Evolutionary conservation across 768 basidiomycete genomes (phyloP).

Genomic region (Phallus indusiatus): DNA sequence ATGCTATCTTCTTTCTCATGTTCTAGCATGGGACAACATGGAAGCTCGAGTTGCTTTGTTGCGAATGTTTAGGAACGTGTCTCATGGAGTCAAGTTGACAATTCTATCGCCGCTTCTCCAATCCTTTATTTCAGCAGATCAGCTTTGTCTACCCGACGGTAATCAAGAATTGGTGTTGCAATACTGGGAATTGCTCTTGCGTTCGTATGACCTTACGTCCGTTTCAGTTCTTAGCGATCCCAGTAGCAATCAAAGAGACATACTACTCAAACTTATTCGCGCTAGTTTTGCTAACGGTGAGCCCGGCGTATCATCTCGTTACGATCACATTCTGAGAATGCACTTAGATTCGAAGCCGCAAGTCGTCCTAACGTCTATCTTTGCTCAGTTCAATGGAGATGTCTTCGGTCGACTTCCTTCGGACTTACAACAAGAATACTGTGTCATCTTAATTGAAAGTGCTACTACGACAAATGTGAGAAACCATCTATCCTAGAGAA

Average conservation of each 20-base stretch:
- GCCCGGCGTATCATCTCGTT: neutral
- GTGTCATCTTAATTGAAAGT: slow-evolving; percentile 45
- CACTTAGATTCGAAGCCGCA: slow-evolving; percentile 30
- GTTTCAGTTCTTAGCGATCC: slow-evolving; percentile 35
- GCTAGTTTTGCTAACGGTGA: slow-evolving; percentile 39
- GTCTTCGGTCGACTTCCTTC: slow-evolving; percentile 45
- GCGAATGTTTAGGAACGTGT: slow-evolving; percentile 32
- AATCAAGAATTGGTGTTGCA: neutral
- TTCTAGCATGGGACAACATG: slow-evolving; percentile 44
- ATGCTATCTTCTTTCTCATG: slow-evolving; percentile 75
- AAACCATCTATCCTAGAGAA: neutral
- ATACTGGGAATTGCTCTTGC: slow-evolving; percentile 13
- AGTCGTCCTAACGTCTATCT: neutral
- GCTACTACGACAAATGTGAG: slow-evolving; percentile 44
- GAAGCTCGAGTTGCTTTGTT: slow-evolving; percentile 47
- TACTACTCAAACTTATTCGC: slow-evolving; percentile 36
- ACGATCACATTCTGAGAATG: slow-evolving; percentile 1
- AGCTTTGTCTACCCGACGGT: neutral
- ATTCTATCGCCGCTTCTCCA: slow-evolving; percentile 54
- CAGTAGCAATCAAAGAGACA: slow-evolving; percentile 38
- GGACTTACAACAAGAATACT: slow-evolving; percentile 47
- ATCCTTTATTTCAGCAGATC: neutral
- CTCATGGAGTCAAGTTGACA: slow-evolving; percentile 39
- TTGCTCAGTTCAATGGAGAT: slow-evolving; percentile 37
- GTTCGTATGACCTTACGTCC: slow-evolving; percentile 40